phyloP scores from a whole-genome alignment of 2,329 filamentous ascomycete species.

The Beauveria sp. region DNA sequence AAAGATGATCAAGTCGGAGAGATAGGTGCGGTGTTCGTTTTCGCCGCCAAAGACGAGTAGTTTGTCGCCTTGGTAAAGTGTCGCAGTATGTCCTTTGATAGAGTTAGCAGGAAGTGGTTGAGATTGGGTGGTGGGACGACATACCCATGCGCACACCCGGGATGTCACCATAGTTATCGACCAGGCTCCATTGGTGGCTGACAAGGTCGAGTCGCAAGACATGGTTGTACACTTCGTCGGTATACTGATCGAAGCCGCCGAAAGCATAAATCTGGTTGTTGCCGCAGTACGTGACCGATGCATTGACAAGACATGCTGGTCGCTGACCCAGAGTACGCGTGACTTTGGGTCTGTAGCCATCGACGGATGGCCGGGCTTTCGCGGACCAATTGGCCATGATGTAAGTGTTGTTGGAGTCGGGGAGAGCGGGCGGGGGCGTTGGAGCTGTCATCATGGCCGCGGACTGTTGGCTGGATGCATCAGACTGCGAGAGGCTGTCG shows the following conservation, averaged over 20 bases:
- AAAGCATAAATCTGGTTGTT: conserved; percentile 98
- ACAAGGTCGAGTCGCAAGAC: conserved; percentile 82
- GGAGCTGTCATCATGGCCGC: conserved; percentile 18
- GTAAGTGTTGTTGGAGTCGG: conserved; percentile 68
- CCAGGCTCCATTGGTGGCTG: conserved; percentile 86
- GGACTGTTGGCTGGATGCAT: conserved; percentile 19
- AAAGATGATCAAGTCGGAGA: conserved; percentile 93
- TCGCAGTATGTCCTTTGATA: conserved; percentile 79
- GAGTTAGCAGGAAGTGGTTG: conserved; percentile 11
- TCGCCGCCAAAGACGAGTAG: conserved; percentile 96
- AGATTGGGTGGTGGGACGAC: conserved; percentile 16
- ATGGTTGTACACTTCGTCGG: conserved; percentile 98
- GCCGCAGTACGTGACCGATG: conserved; percentile 96
- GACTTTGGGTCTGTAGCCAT: conserved; percentile 78
- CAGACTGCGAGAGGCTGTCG: conserved; percentile 15
- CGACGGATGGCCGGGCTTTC: conserved; percentile 55
- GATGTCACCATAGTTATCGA: conserved; percentile 98
- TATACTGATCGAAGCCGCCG: conserved; percentile 97
- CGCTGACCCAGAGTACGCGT: conserved; percentile 70
- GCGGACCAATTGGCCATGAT: conserved; percentile 83
- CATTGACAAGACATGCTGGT: conserved; percentile 92
- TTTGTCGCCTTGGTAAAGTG: conserved; percentile 87
- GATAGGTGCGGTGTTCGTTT: conserved; percentile 92
- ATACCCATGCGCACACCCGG: conserved; percentile 93
- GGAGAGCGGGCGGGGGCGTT: conserved; percentile 23